Conservation (phyloP, 148 eudicot genomes). For the Persicaria maculosa region DNA sequence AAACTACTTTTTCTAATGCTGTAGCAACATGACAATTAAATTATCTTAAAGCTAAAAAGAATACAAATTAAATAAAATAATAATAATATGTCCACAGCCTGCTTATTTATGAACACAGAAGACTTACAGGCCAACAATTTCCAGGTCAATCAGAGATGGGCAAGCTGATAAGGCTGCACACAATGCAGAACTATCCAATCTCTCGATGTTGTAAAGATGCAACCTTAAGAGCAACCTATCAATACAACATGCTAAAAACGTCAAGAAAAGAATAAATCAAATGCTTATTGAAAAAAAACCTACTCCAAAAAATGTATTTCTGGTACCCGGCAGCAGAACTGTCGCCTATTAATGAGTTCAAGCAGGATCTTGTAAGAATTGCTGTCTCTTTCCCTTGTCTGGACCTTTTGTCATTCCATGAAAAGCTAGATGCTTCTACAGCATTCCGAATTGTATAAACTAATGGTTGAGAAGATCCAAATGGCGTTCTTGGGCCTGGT, state of each 20-base stretch:
- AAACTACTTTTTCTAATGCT: background rate
- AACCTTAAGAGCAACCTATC: slow-evolving; percentile 41
- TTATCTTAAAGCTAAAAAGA: background rate
- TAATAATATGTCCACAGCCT: background rate
- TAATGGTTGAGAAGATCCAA: slow-evolving; percentile 36
- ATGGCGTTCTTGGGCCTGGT: slow-evolving; percentile 5
- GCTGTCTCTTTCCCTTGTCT: slow-evolving; percentile 61
- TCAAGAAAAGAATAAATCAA: background rate
- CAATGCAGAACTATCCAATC: slow-evolving; percentile 49
- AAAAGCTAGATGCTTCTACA: slow-evolving; percentile 42
- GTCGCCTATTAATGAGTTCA: slow-evolving; percentile 37
- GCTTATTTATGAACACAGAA: background rate
- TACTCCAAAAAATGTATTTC: background rate
- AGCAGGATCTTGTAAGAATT: slow-evolving; percentile 57
- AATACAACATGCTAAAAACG: background rate
- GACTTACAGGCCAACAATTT: slow-evolving; percentile 75
- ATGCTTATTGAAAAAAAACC: background rate
- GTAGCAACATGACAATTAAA: background rate
- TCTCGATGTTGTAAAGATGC: slow-evolving; percentile 57
- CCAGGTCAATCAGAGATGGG: slow-evolving; percentile 56
- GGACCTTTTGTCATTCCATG: slow-evolving; percentile 65
- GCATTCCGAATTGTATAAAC: slow-evolving; percentile 43
- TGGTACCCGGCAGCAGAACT: slow-evolving; percentile 53
- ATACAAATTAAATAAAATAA: background rate
- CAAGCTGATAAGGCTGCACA: slow-evolving; percentile 46